Evolutionary conservation across 176 grass and related monocot species (phyloP).

Genomic region (Oryza coarctata): DNA sequence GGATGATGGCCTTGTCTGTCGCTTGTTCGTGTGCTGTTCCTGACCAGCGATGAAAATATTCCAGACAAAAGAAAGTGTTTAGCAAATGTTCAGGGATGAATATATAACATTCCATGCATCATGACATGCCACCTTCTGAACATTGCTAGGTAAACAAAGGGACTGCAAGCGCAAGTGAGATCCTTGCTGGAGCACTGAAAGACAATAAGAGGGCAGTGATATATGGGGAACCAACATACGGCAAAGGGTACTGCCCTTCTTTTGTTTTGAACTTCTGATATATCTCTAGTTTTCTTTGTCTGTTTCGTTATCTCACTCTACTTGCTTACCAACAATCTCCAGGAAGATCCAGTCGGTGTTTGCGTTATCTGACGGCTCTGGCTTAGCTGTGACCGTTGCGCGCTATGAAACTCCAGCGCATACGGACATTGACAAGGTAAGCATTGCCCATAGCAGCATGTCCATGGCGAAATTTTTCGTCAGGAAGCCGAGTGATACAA

Average conservation of each 20-base stretch:
- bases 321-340: conserved; percentile 19
- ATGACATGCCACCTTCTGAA: conserved; percentile 3
- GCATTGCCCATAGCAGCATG: conserved; percentile 8
- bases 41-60: neutral
- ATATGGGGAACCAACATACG: conserved; percentile 91
- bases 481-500: neutral
- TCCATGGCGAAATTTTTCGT: neutral
- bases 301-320: neutral
- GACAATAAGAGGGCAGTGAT: conserved; percentile 91
- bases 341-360: conserved; percentile 97
- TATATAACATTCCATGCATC: neutral
- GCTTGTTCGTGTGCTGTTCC: neutral
- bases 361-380: conserved; percentile 87
- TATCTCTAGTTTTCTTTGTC: neutral
- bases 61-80: too few relatives aligned
- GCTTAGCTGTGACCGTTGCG: conserved; percentile 75
- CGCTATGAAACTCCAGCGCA: conserved; percentile 88
- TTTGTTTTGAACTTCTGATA: neutral
- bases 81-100: neutral
- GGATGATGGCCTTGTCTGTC: neutral
- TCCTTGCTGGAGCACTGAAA: conserved; percentile 91
- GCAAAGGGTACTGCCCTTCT: conserved; percentile 69
- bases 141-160: conserved; percentile 90
- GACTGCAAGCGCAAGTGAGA: conserved; percentile 95
- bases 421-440: conserved; percentile 85